Conservation (phyloP, 129 eudicot species). For the Glebionis coronaria region DNA sequence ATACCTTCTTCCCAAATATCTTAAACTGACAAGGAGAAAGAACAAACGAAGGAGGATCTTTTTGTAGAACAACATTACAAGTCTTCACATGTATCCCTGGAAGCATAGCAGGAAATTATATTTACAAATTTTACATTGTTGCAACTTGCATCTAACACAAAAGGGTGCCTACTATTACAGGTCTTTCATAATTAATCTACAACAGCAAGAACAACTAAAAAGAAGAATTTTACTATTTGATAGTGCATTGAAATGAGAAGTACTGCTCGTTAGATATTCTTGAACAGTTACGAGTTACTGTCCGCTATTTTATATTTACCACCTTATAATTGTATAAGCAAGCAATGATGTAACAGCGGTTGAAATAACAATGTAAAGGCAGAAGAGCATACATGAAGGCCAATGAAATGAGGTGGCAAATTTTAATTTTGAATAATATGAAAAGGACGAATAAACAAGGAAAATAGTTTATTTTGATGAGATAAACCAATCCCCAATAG, state of each 20-base stretch:
- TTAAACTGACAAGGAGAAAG: conserved; percentile 74
- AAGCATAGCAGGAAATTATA: conserved; percentile 18
- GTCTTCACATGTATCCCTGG: conserved; percentile 78
- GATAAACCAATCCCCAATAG: no score
- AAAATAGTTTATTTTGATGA: no score
- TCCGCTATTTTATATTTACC: not conserved
- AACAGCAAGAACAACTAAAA: not conserved
- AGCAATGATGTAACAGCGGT: not conserved
- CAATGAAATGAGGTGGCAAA: no score
- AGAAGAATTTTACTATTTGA: not conserved
- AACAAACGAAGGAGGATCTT: conserved; percentile 54
- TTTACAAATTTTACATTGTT: no score
- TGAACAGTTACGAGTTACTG: not conserved
- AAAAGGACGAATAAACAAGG: no score
- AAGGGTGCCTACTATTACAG: not conserved
- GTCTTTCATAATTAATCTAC: not conserved
- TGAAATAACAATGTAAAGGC: not conserved
- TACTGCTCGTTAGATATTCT: not conserved
- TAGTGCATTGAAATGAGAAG: not conserved
- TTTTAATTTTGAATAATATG: no score
- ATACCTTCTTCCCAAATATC: conserved; percentile 34
- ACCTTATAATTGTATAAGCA: not conserved
- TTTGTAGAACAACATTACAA: conserved; percentile 38
- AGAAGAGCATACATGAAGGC: no score
- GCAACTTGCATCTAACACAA: not conserved